phyloP scores from a whole-genome alignment of 1,284 basidiomycete genomes.

The Coniophora puteana region DNA sequence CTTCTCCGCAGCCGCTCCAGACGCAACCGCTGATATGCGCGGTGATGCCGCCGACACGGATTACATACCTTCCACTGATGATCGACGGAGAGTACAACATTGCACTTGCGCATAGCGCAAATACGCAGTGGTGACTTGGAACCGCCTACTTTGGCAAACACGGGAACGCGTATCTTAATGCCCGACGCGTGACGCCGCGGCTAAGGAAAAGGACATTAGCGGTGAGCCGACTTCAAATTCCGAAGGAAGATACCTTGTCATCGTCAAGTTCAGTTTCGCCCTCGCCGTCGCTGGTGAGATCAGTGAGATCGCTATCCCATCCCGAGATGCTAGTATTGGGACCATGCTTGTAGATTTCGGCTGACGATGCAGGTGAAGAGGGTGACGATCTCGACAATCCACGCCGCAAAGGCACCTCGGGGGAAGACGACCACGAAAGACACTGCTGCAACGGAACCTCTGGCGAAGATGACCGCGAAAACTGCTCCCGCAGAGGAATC shows the following conservation, averaged over 20 bases:
- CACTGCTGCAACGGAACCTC: too few relatives aligned
- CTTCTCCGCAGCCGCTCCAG: constrained; percentile 8
- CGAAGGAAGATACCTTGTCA: too few relatives aligned
- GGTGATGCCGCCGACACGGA: constrained; percentile 28
- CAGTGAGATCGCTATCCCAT: constrained; percentile 29
- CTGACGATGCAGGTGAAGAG: not conserved
- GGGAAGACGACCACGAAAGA: too few relatives aligned
- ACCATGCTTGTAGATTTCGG: too few relatives aligned
- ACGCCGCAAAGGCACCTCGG: too few relatives aligned
- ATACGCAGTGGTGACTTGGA: constrained; percentile 8
- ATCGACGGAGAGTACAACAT: constrained; percentile 18
- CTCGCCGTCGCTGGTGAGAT: constrained; percentile 16
- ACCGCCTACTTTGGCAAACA: constrained; percentile 15
- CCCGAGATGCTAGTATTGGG: constrained; percentile 8
- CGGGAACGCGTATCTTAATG: constrained; percentile 21
- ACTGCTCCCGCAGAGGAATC: too few relatives aligned
- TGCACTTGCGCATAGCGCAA: constrained; percentile 23
- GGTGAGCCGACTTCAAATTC: not conserved
- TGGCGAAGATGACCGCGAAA: too few relatives aligned
- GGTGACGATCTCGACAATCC: too few relatives aligned
- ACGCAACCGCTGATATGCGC: constrained; percentile 22
- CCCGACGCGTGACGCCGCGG: not conserved
- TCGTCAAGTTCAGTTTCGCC: too few relatives aligned
- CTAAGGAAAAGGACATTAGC: not conserved
- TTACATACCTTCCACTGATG: constrained; percentile 34